These are phyloP conservation scores for Tylopilus plumbeoviolaceoides DNA, from an alignment of 768 basidiomycete species.

Conservation along the genomic window DNA sequence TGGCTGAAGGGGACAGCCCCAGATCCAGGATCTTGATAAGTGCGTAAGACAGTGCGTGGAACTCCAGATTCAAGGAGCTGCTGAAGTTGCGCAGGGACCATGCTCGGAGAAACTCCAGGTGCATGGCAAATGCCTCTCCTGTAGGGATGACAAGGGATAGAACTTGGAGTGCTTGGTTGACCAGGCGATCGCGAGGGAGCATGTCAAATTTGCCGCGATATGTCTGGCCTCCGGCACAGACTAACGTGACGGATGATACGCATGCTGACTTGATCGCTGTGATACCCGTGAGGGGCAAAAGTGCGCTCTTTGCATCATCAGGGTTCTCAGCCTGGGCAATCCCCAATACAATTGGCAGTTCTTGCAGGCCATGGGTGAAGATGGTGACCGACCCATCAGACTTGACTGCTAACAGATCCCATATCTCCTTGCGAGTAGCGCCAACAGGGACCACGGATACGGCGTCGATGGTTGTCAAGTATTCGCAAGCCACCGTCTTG, in stretches of 20 bases:
- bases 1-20: conserved; percentile 24
- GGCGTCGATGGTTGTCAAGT: conserved; percentile 39
- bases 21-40: conserved; percentile 47
- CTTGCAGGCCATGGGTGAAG: conserved; percentile 57
- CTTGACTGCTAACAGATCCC: conserved; percentile 67
- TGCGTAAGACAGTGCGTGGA: conserved; percentile 51
- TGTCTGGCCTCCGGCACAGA: conserved; percentile 48
- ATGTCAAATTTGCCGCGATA: conserved; percentile 52
- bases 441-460: conserved; percentile 54
- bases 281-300: conserved; percentile 30
- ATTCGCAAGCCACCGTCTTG: conserved; percentile 38
- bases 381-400: conserved; percentile 51
- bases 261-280: conserved; percentile 45
- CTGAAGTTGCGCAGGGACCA: conserved; percentile 52
- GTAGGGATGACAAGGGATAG: conserved; percentile 59
- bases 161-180: conserved; percentile 54
- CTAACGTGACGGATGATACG: conserved; percentile 48
- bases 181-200: conserved; percentile 51
- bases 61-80: conserved; percentile 46
- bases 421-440: conserved; percentile 57
- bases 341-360: conserved; percentile 37
- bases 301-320: background rate
- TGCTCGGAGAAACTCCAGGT: conserved; percentile 49
- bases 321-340: conserved; percentile 10
- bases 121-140: conserved; percentile 52